Base-by-base conservation (phyloP, 192 early-diverging fungal species). In the Umbelopsis ramanniana region DNA sequence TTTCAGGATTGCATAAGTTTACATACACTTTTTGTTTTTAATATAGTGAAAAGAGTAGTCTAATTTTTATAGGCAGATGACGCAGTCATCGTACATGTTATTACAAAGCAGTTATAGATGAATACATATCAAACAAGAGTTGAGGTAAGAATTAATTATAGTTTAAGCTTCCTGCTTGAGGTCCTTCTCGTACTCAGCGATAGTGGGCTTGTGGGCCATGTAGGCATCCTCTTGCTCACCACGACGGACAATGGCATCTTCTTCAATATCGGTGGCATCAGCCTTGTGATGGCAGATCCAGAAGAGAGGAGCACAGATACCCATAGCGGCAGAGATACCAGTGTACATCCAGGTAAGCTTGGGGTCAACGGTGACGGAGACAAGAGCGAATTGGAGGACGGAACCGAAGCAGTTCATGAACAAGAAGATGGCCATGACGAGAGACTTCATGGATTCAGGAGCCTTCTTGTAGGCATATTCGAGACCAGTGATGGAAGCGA, bases 391-490 rank as follows among this genome's bases (percentile, higher is more conserved):
- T 12, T 76, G 84, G 48, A 91, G 73, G n/a, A 87, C 38, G 10
- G 84, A 78, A 45, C 87, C 88, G 26, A 83, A 23, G 75, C 82
- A 83, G 76, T 78, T 82, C 26, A 78, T 89, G 63, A 87, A 84
- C 70, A 91, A 78, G 85, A 88, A 91, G 10, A 92, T 72, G n/a
- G 89, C 83, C 82, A 88, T 90, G 33, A 92, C 87, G 9, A 90
- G 81, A n/a, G 88, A 90, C 80, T 89, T 91, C 87, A 90, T 87
- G 46, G 70, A 71, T 4, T 79, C 74, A 12, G 89, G 87, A 9
- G 89, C 87, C 80, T 84, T 87, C 48, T 80, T 89, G 84, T 84
- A 92, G 15, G 86, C 90, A 73, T 85, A 90, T 78, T 89, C 90
- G 43, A 90, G 82, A 71, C 88, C 88, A 17, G 90, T 90, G 69